Evolutionary conservation across 2,329 filamentous ascomycete species (phyloP), one percentile per base, ranked within the genome.

Genomic region (Albophoma yamanashiensis): DNA sequence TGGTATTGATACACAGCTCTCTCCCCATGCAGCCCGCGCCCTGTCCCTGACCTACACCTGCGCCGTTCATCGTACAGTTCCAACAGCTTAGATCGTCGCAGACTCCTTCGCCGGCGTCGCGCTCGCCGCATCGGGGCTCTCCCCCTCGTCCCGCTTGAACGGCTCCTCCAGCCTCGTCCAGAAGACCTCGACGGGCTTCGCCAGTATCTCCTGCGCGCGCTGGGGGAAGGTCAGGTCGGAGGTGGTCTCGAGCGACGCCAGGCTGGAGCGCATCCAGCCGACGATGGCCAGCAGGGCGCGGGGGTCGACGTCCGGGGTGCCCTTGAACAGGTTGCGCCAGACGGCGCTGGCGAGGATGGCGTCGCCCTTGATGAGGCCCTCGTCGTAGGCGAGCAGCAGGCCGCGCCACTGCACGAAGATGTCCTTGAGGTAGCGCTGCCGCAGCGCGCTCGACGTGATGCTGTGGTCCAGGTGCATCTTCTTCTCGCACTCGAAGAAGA

Each of bases 251-350:
- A 85, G 71, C 60, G 75, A 73, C 61, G 72, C 72, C 55, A 84
- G 65, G 34, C 73, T 73, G 25, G 73, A 72, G 50, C 83, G 75
- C 74, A 85, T 82, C 80, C 81, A 85, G 39, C 76, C 77, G 27
- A 85, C 82, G 55, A 84, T 74, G 57, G 81, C 81, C 2, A 82
- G 78, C 56, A 85, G 71, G 36, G 72, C 67, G 58, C 81, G 73
- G 42, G 79, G 72, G 63, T 85, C 81, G 20, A 78, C 75, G 62
- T 82, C 78, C 36, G 78, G 75, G 56, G 76, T 73, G 27, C 84
- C 91, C 76, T 93, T 92, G 80, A 91, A 96, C 60, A 99, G 71
- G 74, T 97, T 97, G 69, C 94, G 83, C 94, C 94, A 99, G 56
- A 99, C 79, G 11, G 94, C 94, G 50, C 89, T 81, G 4, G 88